Evolutionary conservation across 306 rosid species (phyloP).

Genomic region (Mimosa pudica): DNA sequence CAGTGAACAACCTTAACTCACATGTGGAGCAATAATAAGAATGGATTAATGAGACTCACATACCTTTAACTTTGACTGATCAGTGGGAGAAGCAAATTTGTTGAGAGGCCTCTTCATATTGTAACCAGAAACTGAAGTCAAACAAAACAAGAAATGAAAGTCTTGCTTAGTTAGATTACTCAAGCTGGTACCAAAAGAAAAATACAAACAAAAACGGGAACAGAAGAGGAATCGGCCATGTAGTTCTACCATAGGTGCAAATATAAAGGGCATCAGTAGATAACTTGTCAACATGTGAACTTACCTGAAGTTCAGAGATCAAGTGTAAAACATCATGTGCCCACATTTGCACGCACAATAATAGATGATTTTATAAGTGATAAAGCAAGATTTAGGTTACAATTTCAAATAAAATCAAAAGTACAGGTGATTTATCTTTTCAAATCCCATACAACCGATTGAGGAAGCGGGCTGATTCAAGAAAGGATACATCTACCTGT

Average conservation of each 20-base stretch:
- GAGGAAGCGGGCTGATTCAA: not conserved
- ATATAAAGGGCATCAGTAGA: constrained; percentile 45
- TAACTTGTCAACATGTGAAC: constrained; percentile 54
- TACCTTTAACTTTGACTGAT: no score
- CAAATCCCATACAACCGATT: not conserved
- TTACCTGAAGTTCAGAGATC: constrained; percentile 71
- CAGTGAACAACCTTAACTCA: no score
- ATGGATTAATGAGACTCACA: no score
- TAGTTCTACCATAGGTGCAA: constrained; percentile 17
- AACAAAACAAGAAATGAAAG: no score
- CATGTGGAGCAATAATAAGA: no score
- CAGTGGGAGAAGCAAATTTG: no score
- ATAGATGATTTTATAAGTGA: not conserved
- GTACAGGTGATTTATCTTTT: not conserved
- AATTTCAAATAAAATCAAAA: not conserved
- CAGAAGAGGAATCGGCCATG: no score
- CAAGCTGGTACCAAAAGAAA: no score
- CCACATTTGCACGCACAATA: constrained; percentile 29
- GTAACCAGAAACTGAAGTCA: no score
- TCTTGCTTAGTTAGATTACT: no score
- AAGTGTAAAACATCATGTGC: constrained; percentile 64
- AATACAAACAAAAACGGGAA: no score
- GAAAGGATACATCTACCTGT: not conserved
- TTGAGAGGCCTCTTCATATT: no score
- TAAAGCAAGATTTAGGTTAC: not conserved